Evolutionary conservation across 139 green algal species (phyloP).

Genomic region (Closterium sp.): DNA sequence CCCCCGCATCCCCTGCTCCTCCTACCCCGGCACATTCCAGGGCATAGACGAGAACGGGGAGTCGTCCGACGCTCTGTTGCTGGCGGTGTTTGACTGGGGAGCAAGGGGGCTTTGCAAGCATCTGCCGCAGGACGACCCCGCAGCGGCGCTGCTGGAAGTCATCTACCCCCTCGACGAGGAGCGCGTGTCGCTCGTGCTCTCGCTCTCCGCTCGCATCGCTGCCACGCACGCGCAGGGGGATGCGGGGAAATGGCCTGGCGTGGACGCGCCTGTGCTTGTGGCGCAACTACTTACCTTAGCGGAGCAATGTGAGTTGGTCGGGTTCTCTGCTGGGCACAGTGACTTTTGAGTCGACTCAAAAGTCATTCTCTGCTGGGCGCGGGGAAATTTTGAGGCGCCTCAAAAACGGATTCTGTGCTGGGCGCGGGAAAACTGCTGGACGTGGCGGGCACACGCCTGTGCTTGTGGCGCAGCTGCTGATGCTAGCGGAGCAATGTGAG

Average conservation of each 20-base stretch:
- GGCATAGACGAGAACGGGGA: not conserved
- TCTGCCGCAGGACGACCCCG: not conserved
- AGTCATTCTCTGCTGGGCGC: too few species aligned
- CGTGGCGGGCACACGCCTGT: not conserved
- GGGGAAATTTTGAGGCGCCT: too few species aligned
- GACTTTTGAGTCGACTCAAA: too few species aligned
- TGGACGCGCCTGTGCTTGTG: not conserved
- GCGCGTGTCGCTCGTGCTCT: not conserved
- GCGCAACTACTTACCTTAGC: not conserved
- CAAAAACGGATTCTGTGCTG: too few species aligned
- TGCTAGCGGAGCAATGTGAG: not conserved
- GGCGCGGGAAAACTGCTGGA: too few species aligned
- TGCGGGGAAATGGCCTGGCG: not conserved
- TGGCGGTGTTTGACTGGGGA: not conserved
- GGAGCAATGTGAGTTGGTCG: not conserved
- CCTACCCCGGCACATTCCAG: not conserved
- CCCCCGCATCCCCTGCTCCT: too few species aligned
- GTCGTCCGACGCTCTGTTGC: not conserved
- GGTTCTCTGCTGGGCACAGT: too few species aligned
- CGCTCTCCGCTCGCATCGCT: not conserved
- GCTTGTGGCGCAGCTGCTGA: not conserved
- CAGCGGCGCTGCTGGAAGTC: not conserved
- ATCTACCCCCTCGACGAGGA: constrained; percentile 4
- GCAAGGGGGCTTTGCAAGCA: not conserved
- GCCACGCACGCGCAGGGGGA: not conserved